Evolutionary conservation across 306 rosid genomes (phyloP).

Genomic region (Casuarina equisetifolia): DNA sequence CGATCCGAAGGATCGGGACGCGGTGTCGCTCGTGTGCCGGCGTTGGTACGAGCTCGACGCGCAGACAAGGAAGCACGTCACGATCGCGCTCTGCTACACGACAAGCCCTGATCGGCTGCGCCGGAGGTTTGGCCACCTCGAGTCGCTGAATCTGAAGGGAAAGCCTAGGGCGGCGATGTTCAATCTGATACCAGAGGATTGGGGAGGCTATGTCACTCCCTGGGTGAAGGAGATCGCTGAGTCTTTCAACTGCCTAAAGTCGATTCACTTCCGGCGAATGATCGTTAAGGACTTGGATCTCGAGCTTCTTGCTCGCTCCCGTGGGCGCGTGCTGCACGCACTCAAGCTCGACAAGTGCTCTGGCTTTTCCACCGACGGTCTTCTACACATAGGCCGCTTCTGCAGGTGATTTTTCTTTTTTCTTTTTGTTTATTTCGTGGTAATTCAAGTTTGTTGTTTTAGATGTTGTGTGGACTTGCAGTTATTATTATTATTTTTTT

Average conservation of each 20-base stretch:
- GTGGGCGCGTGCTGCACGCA: slow-evolving; percentile 62
- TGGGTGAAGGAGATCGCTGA: slow-evolving; percentile 73
- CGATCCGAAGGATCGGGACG: slow-evolving; percentile 78
- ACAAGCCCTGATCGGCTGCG: slow-evolving; percentile 72
- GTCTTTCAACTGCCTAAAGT: slow-evolving; percentile 62
- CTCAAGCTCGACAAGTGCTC: slow-evolving; percentile 94
- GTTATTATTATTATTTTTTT: not conserved
- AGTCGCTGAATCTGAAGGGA: slow-evolving; percentile 79
- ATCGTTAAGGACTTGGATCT: slow-evolving; percentile 87
- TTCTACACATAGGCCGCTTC: slow-evolving; percentile 51
- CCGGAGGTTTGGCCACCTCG: slow-evolving; percentile 64
- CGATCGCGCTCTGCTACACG: slow-evolving; percentile 92
- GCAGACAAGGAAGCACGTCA: slow-evolving; percentile 86
- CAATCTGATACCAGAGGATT: slow-evolving; percentile 89
- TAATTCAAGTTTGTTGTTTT: not conserved
- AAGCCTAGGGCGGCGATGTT: slow-evolving; percentile 98
- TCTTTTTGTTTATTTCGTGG: not conserved
- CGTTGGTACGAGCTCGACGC: slow-evolving; percentile 91
- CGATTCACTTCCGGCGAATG: slow-evolving; percentile 89
- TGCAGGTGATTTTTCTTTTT: slow-evolving; percentile 57
- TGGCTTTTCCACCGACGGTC: slow-evolving; percentile 90
- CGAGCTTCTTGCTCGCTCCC: slow-evolving; percentile 54
- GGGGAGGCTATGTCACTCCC: slow-evolving; percentile 92
- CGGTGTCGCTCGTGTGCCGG: slow-evolving; percentile 76
- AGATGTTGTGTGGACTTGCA: not conserved